Percentiles rank a stretch among this genome's conserved stretches.
Evolutionary conservation across 2,329 filamentous ascomycete genomes (phyloP).

Genomic region (Venturia pyrina): DNA sequence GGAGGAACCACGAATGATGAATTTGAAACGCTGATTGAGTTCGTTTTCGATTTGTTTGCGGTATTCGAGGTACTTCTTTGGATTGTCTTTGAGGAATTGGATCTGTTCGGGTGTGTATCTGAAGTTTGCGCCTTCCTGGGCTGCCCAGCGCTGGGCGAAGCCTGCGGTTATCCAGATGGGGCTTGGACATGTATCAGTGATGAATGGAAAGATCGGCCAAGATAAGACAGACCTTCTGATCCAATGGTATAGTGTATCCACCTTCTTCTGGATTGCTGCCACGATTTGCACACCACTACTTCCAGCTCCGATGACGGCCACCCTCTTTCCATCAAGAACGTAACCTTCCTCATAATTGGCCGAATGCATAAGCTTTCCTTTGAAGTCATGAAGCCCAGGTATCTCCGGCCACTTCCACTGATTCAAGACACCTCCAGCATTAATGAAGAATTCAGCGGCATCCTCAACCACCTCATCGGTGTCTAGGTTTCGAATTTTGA

Average conservation of each 20-base stretch:
- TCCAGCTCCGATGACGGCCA: slow-evolving; percentile 34
- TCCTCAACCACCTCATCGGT: slow-evolving; percentile 25
- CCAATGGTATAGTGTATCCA: slow-evolving; percentile 31
- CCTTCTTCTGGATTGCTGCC: slow-evolving; percentile 29
- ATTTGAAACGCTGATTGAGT: slow-evolving; percentile 43
- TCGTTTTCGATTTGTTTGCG: slow-evolving; percentile 39
- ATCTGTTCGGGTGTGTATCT: slow-evolving; percentile 34
- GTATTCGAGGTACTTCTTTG: slow-evolving; percentile 36
- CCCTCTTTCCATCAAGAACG: slow-evolving; percentile 27
- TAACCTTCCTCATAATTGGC: slow-evolving; percentile 34
- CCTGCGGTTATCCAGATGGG: slow-evolving; percentile 40
- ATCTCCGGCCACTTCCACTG: slow-evolving; percentile 36
- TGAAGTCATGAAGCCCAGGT: slow-evolving; percentile 31
- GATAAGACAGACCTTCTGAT: slow-evolving; percentile 22
- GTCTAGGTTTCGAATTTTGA: slow-evolving; percentile 27
- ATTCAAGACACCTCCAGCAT: slow-evolving; percentile 35
- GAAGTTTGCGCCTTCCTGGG: slow-evolving; percentile 38
- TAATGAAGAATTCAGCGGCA: slow-evolving; percentile 32
- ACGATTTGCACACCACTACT: slow-evolving; percentile 35
- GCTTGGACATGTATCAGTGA: not conserved
- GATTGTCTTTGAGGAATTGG: slow-evolving; percentile 29
- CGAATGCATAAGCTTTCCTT: slow-evolving; percentile 34
- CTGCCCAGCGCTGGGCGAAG: slow-evolving; percentile 38
- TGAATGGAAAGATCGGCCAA: not conserved
- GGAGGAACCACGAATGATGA: slow-evolving; percentile 40